phyloP scores from a whole-genome alignment of 164 flowering plant genomes.

The Nelumbo lutea region DNA sequence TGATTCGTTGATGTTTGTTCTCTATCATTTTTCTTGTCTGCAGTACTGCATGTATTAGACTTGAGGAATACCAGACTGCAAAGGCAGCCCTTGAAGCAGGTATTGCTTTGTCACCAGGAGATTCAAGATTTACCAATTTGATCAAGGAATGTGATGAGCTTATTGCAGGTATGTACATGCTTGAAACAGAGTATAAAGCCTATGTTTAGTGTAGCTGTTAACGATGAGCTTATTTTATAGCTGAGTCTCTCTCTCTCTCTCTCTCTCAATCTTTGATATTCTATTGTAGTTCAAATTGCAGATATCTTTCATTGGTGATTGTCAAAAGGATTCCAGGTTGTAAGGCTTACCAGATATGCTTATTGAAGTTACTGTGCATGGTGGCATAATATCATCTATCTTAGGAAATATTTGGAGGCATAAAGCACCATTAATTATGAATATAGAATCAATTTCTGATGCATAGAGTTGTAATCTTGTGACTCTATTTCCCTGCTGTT shows the following conservation, averaged over 20 bases:
- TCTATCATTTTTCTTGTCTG: neutral
- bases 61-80: slow-evolving; percentile 91
- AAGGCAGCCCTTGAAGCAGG: slow-evolving; percentile 75
- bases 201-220: neutral
- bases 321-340: neutral
- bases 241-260: neutral
- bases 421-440: too few relatives aligned
- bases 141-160: slow-evolving; percentile 71
- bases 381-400: too few relatives aligned
- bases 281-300: neutral
- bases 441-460: neutral
- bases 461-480: neutral
- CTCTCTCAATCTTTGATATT: neutral
- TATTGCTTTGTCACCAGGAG: slow-evolving; percentile 58
- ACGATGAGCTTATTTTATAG: neutral
- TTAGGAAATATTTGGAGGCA: too few relatives aligned
- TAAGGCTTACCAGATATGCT: too few relatives aligned
- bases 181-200: neutral
- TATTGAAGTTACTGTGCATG: too few relatives aligned
- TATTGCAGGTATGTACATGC: slow-evolving; percentile 53
- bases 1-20: neutral
- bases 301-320: neutral
- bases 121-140: slow-evolving; percentile 61
- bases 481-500: neutral
- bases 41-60: slow-evolving; percentile 76